Percentiles rank a stretch among this genome's conserved stretches.
Conservation (phyloP, 148 eudicot species). For the Drosera capensis region DNA sequence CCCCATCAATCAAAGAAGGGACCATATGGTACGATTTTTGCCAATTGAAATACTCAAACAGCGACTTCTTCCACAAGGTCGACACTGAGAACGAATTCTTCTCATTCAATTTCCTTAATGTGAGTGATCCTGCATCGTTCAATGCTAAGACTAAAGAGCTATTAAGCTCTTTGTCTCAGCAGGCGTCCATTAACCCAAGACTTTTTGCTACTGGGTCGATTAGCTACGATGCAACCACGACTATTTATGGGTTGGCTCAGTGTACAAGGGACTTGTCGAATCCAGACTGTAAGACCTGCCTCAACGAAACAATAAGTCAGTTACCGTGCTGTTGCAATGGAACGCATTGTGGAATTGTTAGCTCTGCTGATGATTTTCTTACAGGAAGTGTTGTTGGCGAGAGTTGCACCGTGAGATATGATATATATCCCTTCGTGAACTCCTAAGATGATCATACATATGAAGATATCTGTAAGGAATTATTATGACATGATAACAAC, state of each 20-base stretch:
- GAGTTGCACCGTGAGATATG: too few relatives aligned
- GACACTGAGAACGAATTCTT: slow-evolving; percentile 10
- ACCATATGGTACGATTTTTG: slow-evolving; percentile 36
- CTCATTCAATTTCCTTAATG: slow-evolving; percentile 4
- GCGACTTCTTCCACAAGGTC: slow-evolving; percentile 18
- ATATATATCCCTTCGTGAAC: too few relatives aligned
- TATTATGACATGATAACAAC: too few relatives aligned
- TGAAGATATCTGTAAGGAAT: too few relatives aligned
- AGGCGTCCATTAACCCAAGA: slow-evolving; percentile 5
- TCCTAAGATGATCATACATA: too few relatives aligned
- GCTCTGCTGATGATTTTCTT: too few relatives aligned
- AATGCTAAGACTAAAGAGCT: slow-evolving; percentile 10
- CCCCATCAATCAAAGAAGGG: slow-evolving; percentile 16
- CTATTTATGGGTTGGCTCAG: slow-evolving; percentile 24
- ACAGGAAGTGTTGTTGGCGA: too few relatives aligned
- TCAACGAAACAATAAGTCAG: slow-evolving; percentile 13
- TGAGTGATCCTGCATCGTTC: slow-evolving; percentile 10
- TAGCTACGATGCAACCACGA: slow-evolving; percentile 7
- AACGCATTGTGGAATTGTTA: too few relatives aligned
- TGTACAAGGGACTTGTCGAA: slow-evolving; percentile 28
- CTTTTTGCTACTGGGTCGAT: slow-evolving; percentile 10
- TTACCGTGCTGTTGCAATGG: slow-evolving; percentile 22
- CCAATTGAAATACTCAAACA: slow-evolving; percentile 18
- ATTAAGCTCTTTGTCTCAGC: slow-evolving; percentile 9
- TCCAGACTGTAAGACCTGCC: slow-evolving; percentile 16